A percentile compares a stretch with the other conserved stretches of the same genome.
Conservation (phyloP, 495 filamentous ascomycete species). For the Bombardia bombarda region DNA sequence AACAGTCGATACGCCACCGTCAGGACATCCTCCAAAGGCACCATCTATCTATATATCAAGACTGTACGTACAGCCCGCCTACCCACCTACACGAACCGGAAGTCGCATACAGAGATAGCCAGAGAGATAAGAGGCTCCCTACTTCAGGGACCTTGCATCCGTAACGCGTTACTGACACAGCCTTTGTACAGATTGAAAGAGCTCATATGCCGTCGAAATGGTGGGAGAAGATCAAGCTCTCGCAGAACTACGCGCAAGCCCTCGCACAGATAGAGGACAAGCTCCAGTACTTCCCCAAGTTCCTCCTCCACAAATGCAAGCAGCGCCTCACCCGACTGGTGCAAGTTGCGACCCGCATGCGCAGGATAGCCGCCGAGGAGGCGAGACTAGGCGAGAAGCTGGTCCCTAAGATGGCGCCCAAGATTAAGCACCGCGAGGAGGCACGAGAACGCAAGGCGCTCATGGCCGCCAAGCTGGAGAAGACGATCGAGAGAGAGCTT, state of each 20-base stretch:
- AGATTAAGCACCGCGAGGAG: conserved; percentile 80
- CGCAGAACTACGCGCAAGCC: conserved; percentile 81
- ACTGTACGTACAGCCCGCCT: conserved; percentile 43
- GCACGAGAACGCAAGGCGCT: conserved; percentile 90
- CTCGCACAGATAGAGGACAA: conserved; percentile 77
- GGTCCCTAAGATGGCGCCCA: conserved; percentile 86
- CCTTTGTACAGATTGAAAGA: conserved; percentile 49
- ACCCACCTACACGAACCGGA: background rate
- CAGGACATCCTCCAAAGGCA: conserved; percentile 68
- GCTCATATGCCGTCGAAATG: conserved; percentile 84
- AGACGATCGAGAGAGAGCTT: conserved; percentile 91
- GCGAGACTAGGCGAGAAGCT: conserved; percentile 83
- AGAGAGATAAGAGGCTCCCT: too few species aligned
- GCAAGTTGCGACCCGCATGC: conserved; percentile 84
- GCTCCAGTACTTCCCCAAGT: conserved; percentile 94
- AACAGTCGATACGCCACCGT: conserved; percentile 95
- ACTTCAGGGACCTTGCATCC: too few species aligned
- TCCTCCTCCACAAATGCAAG: conserved; percentile 93
- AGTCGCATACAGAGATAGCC: background rate
- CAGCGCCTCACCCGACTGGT: conserved; percentile 90
- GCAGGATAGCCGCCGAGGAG: conserved; percentile 76
- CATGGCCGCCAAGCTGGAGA: conserved; percentile 89
- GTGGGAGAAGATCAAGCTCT: conserved; percentile 92
- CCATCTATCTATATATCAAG: conserved; percentile 96
- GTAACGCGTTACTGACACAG: too few species aligned